Evolutionary conservation across 352 stramenopile species (phyloP), one percentile per base, ranked within the genome.

Genomic region (Globisporangium splendens): DNA sequence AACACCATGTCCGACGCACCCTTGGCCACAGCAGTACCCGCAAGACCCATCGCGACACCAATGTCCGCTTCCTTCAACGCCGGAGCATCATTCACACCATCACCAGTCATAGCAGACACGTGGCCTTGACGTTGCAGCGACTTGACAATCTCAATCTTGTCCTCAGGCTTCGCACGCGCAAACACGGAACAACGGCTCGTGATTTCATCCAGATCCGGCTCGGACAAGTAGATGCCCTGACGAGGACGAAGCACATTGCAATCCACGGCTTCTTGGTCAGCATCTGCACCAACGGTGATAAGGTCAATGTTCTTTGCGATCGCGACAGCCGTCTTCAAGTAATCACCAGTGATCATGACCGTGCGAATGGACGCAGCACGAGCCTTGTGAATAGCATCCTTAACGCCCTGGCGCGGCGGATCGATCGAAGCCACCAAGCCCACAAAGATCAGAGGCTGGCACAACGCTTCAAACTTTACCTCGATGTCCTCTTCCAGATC

Each of bases 1-100:
- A 99, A 72, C 48, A 99, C 96, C 70, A 99, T 99, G 62, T 99
- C 96, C 0, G 96, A 97, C 3, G 97, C 97, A 54, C 98, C 95
- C 74, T 99, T 99, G 1, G 97, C 96, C 46, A 99, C 97, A 72
- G 98, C 88, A 7, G 96, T 99, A 33, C 96, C 97, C 7, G 94
- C 92, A 59, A 99, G 92, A 35, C 96, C 96, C 97, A 99, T 99
- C 7, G 95, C 96, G 38, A 99, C 58, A 18, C 57, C 92, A 65
- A 99, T 98, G 62, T 98, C 93, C 3, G 94, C 84, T 44, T 90
- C 95, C 66, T 98, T 99, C 31, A 99, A 72, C 0, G 97, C 96
- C 28, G 96, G 97, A 10, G 96, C 97, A 71, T 99, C 97, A 70
- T 99, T 99, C 8, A 98, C 98, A 52, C 97, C 97, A 64, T 99